Conservation (phyloP, 2,329 filamentous ascomycete species). For the Lasiodiplodia gonubiensis region DNA sequence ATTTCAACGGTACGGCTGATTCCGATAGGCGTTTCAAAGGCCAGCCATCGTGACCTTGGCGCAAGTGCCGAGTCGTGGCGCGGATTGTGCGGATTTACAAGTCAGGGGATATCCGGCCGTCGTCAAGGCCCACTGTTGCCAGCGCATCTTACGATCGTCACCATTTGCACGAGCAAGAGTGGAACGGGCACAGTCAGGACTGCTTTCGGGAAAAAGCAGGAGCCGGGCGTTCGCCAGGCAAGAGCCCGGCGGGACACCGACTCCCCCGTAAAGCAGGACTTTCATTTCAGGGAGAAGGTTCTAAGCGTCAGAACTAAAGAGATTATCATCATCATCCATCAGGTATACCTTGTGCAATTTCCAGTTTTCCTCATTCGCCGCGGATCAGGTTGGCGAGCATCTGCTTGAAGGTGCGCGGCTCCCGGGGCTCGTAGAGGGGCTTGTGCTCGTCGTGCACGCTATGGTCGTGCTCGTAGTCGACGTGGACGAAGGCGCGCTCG, state of each 20-base stretch:
- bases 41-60: too few species aligned
- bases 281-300: background rate
- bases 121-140: background rate
- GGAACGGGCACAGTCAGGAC: conserved; percentile 9
- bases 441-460: conserved; percentile 49
- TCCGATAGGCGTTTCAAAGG: background rate
- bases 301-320: background rate
- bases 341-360: too few species aligned
- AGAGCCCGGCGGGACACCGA: background rate
- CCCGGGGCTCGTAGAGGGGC: conserved; percentile 44
- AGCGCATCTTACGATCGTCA: too few species aligned
- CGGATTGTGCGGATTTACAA: background rate
- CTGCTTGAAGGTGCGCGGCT: conserved; percentile 42
- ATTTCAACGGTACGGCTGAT: background rate
- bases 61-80: background rate
- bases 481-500: conserved; percentile 56
- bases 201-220: conserved; percentile 2
- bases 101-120: background rate
- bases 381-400: conserved; percentile 13
- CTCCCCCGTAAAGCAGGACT: conserved; percentile 18
- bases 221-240: background rate
- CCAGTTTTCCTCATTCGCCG: conserved; percentile 2
- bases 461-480: conserved; percentile 53
- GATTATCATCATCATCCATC: background rate
- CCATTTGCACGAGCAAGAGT: background rate